phyloP scores from a whole-genome alignment of 768 basidiomycete species.

The Hemileccinum rubropunctum region DNA sequence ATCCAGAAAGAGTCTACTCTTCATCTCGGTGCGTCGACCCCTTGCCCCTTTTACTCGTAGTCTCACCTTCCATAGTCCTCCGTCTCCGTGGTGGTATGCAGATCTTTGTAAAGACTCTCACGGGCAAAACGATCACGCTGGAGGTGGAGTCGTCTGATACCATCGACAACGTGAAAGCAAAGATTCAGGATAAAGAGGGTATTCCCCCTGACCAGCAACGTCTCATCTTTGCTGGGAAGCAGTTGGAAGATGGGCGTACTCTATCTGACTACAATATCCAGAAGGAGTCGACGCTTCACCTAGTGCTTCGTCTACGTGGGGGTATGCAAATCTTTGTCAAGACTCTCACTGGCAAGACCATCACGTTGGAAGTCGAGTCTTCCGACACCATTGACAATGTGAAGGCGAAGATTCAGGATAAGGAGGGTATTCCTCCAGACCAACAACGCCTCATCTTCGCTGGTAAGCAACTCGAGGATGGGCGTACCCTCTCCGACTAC shows the following conservation, averaged over 20 bases:
- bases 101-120: constrained; percentile 85
- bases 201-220: constrained; percentile 86
- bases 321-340: constrained; percentile 75
- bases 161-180: constrained; percentile 86
- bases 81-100: constrained; percentile 91
- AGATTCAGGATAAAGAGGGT: constrained; percentile 82
- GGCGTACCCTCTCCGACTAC: constrained; percentile 74
- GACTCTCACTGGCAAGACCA: constrained; percentile 74
- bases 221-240: constrained; percentile 91
- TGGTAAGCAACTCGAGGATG: constrained; percentile 77
- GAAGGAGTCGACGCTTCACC: constrained; percentile 76
- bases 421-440: constrained; percentile 78
- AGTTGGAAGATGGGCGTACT: constrained; percentile 91
- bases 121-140: constrained; percentile 89
- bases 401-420: constrained; percentile 76
- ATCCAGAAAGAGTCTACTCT: constrained; percentile 90
- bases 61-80: constrained; percentile 44
- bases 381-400: constrained; percentile 77
- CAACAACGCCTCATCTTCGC: constrained; percentile 80
- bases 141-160: constrained; percentile 94
- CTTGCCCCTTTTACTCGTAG: no score
- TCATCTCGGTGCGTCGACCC: constrained; percentile 27
- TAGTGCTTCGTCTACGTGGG: constrained; percentile 72
- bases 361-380: constrained; percentile 73
- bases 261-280: constrained; percentile 80